A percentile compares a stretch with the other conserved stretches of the same genome.
Evolutionary conservation across 1,139 yeast genomes (phyloP).

Genomic region (Wickerhamomyces sp.): DNA sequence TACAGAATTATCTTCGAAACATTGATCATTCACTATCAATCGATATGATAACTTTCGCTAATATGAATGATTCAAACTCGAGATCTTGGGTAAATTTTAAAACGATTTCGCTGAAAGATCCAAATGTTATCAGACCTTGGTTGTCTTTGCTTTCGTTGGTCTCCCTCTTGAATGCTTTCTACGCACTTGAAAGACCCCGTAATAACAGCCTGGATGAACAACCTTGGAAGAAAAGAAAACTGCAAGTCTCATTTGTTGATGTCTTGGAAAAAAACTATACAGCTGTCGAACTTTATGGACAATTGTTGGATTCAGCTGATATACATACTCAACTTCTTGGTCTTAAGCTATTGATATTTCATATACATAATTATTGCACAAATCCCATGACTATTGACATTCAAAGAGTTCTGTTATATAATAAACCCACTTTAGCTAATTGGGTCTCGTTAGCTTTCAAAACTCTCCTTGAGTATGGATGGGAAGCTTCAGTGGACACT

Average conservation of each 20-base stretch:
- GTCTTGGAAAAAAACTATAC: slow-evolving; percentile 3
- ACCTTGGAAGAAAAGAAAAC: slow-evolving; percentile 12
- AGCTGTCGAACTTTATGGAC: slow-evolving; percentile 3
- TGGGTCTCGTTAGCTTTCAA: slow-evolving; percentile 38
- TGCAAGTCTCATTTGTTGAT: slow-evolving; percentile 7
- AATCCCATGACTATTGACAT: slow-evolving; percentile 3
- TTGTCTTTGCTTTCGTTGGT: slow-evolving; percentile 5
- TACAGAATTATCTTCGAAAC: slow-evolving; percentile 3
- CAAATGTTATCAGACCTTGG: slow-evolving; percentile 11
- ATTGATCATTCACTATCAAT: slow-evolving; percentile 3
- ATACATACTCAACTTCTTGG: slow-evolving; percentile 25
- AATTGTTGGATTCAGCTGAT: slow-evolving; percentile 6
- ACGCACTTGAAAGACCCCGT: slow-evolving; percentile 1
- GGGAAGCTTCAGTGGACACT: slow-evolving; percentile 10
- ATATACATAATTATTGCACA: slow-evolving; percentile 8
- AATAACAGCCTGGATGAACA: slow-evolving; percentile 1
- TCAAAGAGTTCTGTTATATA: slow-evolving; percentile 17
- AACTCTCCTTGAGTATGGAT: slow-evolving; percentile 28
- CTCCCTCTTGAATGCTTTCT: slow-evolving; percentile 9
- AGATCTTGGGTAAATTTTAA: slow-evolving; percentile 15
- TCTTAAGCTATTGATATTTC: slow-evolving; percentile 28
- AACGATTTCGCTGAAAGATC: slow-evolving; percentile 6
- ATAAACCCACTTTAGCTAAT: slow-evolving; percentile 23
- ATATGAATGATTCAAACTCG: not conserved
- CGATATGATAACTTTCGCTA: slow-evolving; percentile 10